Percentiles rank a stretch among this genome's conserved stretches.
Conservation (phyloP, 768 basidiomycete genomes). For the Suillus subalutaceus region DNA sequence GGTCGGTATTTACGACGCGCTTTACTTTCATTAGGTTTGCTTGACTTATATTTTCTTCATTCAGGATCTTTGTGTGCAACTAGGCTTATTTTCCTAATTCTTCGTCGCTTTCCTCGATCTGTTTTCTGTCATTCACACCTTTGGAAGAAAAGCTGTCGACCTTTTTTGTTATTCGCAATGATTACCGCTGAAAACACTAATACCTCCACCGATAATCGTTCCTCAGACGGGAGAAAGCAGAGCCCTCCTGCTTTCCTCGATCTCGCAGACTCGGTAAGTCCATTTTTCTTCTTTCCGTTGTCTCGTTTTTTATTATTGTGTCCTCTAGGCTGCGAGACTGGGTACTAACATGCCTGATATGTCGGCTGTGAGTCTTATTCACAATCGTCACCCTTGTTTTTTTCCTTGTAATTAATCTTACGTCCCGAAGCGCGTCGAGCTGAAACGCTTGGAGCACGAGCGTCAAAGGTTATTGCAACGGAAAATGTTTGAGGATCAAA, state of each 20-base stretch:
- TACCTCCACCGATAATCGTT: slow-evolving; percentile 71
- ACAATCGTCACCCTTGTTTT: neutral
- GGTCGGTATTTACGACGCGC: slow-evolving; percentile 41
- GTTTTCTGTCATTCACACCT: slow-evolving; percentile 46
- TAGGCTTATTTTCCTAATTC: slow-evolving; percentile 59
- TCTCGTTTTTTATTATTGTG: slow-evolving; percentile 11
- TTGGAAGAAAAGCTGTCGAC: slow-evolving; percentile 53
- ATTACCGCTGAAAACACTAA: slow-evolving; percentile 72
- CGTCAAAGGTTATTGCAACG: slow-evolving; percentile 85
- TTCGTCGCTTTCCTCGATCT: slow-evolving; percentile 48
- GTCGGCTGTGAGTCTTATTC: slow-evolving; percentile 65
- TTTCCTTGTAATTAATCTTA: slow-evolving; percentile 15
- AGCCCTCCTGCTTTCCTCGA: slow-evolving; percentile 93
- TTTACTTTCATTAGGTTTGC: slow-evolving; percentile 24
- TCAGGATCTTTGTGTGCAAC: slow-evolving; percentile 70
- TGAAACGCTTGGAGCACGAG: slow-evolving; percentile 86
- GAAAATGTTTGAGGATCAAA: slow-evolving; percentile 94
- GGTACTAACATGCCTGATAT: slow-evolving; percentile 88
- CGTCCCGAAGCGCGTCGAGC: slow-evolving; percentile 71
- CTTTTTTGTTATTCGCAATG: slow-evolving; percentile 58
- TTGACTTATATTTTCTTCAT: slow-evolving; percentile 23
- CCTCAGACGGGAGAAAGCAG: slow-evolving; percentile 75
- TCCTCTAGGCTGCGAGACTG: slow-evolving; percentile 71
- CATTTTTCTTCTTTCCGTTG: slow-evolving; percentile 3
- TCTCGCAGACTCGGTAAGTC: slow-evolving; percentile 87